Conservation (phyloP, 129 eudicot species). For the Flaveria trinervia region DNA sequence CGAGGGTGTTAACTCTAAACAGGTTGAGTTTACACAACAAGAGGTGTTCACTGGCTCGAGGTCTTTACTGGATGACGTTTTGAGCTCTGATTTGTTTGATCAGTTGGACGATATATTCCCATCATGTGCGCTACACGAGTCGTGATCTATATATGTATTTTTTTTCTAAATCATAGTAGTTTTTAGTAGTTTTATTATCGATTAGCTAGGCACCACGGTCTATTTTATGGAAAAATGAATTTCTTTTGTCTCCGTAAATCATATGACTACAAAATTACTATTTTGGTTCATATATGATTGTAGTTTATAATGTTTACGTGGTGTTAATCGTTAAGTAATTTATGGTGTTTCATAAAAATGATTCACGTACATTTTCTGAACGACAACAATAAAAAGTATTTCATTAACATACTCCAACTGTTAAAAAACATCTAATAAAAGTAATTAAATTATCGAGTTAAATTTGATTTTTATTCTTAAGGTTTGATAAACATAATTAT, state of each 20-base stretch:
- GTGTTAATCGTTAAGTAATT: background rate
- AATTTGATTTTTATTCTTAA: no score
- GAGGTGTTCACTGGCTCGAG: slow-evolving; percentile 29
- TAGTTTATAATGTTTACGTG: background rate
- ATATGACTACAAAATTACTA: no score
- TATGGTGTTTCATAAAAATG: background rate
- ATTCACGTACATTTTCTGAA: no score
- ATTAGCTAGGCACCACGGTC: background rate
- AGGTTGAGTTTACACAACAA: slow-evolving; percentile 12
- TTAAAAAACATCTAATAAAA: no score
- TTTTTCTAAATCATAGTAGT: background rate
- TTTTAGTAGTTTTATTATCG: background rate
- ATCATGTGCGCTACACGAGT: slow-evolving; percentile 20
- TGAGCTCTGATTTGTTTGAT: slow-evolving; percentile 42
- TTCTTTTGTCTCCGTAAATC: background rate
- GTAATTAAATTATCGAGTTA: no score
- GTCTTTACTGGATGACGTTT: slow-evolving; percentile 42
- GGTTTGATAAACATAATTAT: no score
- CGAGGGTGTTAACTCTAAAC: background rate
- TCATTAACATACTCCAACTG: no score
- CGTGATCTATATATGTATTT: background rate
- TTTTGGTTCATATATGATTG: background rate
- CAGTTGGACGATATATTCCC: slow-evolving; percentile 41
- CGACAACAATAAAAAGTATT: no score
- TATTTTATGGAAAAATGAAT: background rate